A percentile compares a stretch with the other conserved stretches of the same genome.
phyloP scores from a whole-genome alignment of 257 asterid species.

The Linaria vulgaris region DNA sequence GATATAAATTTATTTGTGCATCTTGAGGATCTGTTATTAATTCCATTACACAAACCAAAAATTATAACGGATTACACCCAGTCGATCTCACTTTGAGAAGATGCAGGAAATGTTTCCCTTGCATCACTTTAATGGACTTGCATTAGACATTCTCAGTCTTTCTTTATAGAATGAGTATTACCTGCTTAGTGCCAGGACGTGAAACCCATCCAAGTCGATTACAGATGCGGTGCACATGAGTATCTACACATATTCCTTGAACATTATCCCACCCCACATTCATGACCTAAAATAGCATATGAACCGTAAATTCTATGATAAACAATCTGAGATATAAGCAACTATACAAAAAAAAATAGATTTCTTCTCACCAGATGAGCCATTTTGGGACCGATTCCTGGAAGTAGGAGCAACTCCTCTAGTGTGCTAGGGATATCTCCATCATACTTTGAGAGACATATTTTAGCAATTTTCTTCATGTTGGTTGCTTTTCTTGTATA shows the following conservation, averaged over 20 bases:
- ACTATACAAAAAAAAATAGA: background rate
- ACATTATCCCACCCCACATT: constrained; percentile 93
- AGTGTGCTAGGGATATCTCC: constrained; percentile 93
- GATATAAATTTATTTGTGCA: background rate
- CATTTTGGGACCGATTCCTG: constrained; percentile 99
- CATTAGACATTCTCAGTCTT: background rate
- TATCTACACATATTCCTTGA: constrained; percentile 98
- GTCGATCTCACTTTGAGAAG: background rate
- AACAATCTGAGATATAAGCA: constrained; percentile 12
- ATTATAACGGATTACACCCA: background rate
- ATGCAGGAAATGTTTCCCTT: background rate
- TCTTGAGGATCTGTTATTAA: background rate
- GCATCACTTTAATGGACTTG: background rate
- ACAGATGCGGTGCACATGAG: constrained; percentile 95
- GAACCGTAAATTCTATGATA: constrained; percentile 1
- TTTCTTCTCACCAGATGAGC: constrained; percentile 80
- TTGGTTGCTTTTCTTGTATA: constrained; percentile 89
- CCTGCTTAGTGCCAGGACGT: constrained; percentile 79
- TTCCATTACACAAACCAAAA: too few species aligned
- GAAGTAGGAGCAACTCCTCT: constrained; percentile 82
- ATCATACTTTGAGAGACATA: constrained; percentile 61
- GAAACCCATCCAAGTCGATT: constrained; percentile 98
- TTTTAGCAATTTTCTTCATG: constrained; percentile 81
- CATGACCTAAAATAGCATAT: constrained; percentile 63
- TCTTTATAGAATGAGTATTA: constrained; percentile 13